A percentile compares a stretch with the other conserved stretches of the same genome.
phyloP scores from a whole-genome alignment of 768 basidiomycete species.

The Hericium coralloides region DNA sequence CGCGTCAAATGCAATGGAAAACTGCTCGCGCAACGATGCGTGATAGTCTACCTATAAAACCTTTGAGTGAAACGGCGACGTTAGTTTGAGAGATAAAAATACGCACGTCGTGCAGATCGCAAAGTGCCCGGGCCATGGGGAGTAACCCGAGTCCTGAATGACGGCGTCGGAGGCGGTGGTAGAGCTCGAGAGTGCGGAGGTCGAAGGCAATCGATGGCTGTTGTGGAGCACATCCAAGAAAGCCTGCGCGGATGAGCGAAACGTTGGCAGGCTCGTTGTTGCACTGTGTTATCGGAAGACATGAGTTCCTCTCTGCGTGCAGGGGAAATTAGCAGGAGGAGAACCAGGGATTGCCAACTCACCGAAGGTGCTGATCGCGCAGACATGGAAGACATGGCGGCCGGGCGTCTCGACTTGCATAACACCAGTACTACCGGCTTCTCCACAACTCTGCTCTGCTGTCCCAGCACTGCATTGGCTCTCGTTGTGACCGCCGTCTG shows the following conservation, averaged over 20 bases:
- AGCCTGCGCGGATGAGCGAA: background rate
- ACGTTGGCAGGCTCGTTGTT: background rate
- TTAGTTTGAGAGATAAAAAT: too few species aligned
- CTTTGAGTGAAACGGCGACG: too few species aligned
- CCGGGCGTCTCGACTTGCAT: too few species aligned
- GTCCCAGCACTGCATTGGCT: too few species aligned
- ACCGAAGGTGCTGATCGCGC: rapidly evolving
- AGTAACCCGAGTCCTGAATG: background rate
- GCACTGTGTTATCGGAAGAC: too few species aligned
- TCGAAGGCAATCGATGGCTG: background rate
- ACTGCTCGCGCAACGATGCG: background rate
- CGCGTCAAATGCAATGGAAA: background rate
- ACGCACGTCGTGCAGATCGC: background rate
- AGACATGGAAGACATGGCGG: too few species aligned
- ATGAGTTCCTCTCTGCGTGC: too few species aligned
- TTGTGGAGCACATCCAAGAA: background rate
- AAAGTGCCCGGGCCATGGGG: background rate
- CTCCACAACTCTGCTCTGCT: too few species aligned
- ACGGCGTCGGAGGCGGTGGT: background rate
- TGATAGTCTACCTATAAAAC: background rate
- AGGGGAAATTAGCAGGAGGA: too few species aligned
- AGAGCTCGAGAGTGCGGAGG: background rate
- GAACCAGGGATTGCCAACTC: too few species aligned
- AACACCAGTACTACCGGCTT: too few species aligned
- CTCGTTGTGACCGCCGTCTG: too few species aligned